phyloP scores from a whole-genome alignment of 257 asterid species.

The Perilla frutescens region DNA sequence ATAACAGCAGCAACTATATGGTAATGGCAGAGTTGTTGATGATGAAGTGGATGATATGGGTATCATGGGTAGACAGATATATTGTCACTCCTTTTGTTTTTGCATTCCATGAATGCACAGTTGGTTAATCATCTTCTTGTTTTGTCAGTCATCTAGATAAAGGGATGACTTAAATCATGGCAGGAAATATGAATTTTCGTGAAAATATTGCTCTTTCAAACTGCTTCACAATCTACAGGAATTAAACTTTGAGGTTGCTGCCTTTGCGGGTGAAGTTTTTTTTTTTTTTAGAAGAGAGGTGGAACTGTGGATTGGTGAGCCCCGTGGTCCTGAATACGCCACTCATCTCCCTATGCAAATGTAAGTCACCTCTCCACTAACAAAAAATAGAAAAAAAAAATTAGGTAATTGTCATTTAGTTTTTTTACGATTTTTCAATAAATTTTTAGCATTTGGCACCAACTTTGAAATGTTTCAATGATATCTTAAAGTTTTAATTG shows the following conservation, averaged over 20 bases:
- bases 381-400: no score
- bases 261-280: no score
- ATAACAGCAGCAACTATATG: slow-evolving; percentile 44
- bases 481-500: no score
- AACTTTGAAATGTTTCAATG: no score
- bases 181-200: not conserved
- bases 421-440: no score
- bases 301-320: not conserved
- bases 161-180: not conserved
- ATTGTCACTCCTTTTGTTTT: slow-evolving; percentile 28
- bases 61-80: slow-evolving; percentile 55
- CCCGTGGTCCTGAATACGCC: slow-evolving; percentile 30
- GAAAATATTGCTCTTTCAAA: not conserved
- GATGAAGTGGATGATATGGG: slow-evolving; percentile 47
- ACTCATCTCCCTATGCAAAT: not conserved
- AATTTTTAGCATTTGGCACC: no score
- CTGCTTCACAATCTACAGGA: not conserved
- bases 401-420: no score
- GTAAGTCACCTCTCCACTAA: no score
- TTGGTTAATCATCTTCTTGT: not conserved
- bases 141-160: not conserved
- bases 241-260: not conserved
- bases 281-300: not conserved
- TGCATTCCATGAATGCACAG: slow-evolving; percentile 37
- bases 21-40: slow-evolving; percentile 42